These are phyloP conservation scores for Biancaea sappan DNA, from an alignment of 306 rosid species.

Conservation along the genomic window DNA sequence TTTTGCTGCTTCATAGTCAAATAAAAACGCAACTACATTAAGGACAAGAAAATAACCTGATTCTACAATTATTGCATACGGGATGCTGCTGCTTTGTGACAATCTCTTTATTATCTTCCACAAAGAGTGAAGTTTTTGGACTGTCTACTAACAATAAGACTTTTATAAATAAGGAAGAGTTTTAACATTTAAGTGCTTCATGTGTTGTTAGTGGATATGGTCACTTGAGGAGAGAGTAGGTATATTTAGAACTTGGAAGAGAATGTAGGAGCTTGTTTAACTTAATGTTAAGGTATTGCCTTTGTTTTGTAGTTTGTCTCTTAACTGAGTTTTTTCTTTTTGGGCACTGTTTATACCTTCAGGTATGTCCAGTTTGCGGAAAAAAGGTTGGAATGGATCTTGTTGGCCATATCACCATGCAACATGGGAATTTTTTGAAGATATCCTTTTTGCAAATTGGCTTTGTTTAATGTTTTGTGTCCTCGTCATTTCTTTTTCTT, in stretches of 20 bases:
- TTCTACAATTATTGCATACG: neutral
- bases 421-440: conserved; percentile 77
- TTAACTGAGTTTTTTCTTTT: neutral
- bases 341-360: conserved; percentile 31
- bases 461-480: conserved; percentile 5
- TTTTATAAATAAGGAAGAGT: neutral
- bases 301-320: conserved; percentile 24
- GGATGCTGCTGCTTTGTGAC: neutral
- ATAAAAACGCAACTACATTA: neutral
- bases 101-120: neutral
- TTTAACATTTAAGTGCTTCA: conserved; percentile 29
- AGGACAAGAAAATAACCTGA: neutral
- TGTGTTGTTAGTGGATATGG: neutral
- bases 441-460: conserved; percentile 68
- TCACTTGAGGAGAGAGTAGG: conserved; percentile 3
- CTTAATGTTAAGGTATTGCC: neutral
- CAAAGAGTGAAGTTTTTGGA: neutral
- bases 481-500: neutral
- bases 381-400: conserved; percentile 74
- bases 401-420: conserved; percentile 74
- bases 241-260: neutral
- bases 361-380: conserved; percentile 85
- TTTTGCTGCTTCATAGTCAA: neutral
- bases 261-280: neutral
- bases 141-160: neutral